phyloP scores from a whole-genome alignment of 805 yeast species.

The Candida silvicultrix region DNA sequence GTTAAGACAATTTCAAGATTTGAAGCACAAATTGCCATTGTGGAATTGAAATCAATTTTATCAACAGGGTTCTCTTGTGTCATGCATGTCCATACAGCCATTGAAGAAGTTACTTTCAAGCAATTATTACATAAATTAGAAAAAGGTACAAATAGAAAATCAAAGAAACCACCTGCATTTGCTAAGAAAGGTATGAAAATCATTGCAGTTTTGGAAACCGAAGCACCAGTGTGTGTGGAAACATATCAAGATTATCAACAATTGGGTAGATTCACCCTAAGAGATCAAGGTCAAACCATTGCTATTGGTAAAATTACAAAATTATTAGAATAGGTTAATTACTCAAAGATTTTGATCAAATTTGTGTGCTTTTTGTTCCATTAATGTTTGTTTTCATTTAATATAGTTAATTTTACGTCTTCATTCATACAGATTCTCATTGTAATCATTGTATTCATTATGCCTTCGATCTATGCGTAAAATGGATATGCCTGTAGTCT shows the following conservation, averaged over 20 bases:
- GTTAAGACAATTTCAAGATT: constrained; percentile 86
- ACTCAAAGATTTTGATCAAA: background rate
- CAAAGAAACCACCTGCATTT: constrained; percentile 96
- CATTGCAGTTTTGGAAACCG: constrained; percentile 82
- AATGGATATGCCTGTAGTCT: no score
- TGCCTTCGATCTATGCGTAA: no score
- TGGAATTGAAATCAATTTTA: constrained; percentile 89
- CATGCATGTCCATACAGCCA: constrained; percentile 98
- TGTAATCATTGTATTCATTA: no score
- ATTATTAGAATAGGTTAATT: constrained; percentile 43
- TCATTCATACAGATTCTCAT: no score
- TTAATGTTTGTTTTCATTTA: background rate
- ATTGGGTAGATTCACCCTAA: constrained; percentile 94
- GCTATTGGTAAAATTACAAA: constrained; percentile 98
- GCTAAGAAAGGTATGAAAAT: constrained; percentile 99
- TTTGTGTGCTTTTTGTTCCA: constrained; percentile 1
- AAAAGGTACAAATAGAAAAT: constrained; percentile 93
- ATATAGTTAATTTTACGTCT: background rate
- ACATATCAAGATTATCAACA: constrained; percentile 90
- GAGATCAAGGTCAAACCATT: constrained; percentile 97
- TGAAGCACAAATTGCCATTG: constrained; percentile 95
- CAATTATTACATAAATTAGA: constrained; percentile 87
- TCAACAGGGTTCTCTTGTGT: constrained; percentile 97
- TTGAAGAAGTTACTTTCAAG: constrained; percentile 85
- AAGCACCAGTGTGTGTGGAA: constrained; percentile 90